phyloP scores from a whole-genome alignment of 805 yeast genomes.

The Barnettozyma sp. region DNA sequence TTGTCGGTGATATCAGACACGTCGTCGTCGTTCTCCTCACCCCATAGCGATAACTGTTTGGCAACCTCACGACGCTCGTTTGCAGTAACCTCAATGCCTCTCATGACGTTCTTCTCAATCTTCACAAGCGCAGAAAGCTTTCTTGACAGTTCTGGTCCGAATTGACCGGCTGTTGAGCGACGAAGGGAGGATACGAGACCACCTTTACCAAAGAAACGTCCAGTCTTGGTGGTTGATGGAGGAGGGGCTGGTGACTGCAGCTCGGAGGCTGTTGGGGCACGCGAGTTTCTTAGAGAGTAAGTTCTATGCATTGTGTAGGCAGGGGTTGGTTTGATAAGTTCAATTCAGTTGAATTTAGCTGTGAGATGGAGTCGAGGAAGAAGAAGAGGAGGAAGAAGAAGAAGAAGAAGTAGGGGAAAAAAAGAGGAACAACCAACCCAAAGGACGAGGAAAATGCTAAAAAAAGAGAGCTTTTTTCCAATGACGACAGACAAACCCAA shows the following conservation, averaged over 20 bases:
- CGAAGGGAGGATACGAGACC: conserved; percentile 65
- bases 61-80: conserved; percentile 95
- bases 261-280: conserved; percentile 81
- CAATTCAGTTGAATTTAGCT: too few relatives aligned
- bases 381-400: conserved; percentile 3
- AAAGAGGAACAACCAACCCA: conserved; percentile 2
- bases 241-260: conserved; percentile 78
- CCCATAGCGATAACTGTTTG: conserved; percentile 95
- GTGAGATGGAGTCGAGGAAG: too few relatives aligned
- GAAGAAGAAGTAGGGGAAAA: too few relatives aligned
- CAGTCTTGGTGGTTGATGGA: conserved; percentile 60
- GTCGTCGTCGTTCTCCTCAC: conserved; percentile 96
- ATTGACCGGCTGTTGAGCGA: conserved; percentile 80
- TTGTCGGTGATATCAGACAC: conserved; percentile 96
- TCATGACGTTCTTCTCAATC: conserved; percentile 93
- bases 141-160: conserved; percentile 93
- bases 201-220: conserved; percentile 65
- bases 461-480: too few relatives aligned
- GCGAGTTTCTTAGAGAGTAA: conserved; percentile 67
- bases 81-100: conserved; percentile 88
- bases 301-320: conserved; percentile 74
- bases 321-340: too few relatives aligned
- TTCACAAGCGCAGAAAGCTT: conserved; percentile 87
- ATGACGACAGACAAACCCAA: too few relatives aligned
- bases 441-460: too few relatives aligned